These are phyloP conservation scores for Graphium sp. DNA, from an alignment of 2,329 filamentous ascomycete species.

Conservation along the genomic window DNA sequence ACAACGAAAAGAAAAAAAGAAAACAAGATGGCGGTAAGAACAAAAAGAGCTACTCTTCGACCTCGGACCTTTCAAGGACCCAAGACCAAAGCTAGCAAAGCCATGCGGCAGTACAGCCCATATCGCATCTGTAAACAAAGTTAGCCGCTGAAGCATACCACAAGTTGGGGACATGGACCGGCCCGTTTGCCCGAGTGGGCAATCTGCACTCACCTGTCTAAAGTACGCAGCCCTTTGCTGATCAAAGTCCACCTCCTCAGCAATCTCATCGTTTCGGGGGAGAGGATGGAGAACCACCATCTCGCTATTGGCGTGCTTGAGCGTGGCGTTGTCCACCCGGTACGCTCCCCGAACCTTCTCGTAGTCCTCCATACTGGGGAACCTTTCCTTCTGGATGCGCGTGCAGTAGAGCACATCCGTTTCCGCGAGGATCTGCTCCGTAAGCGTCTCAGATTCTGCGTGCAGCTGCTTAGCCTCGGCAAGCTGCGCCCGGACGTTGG, in stretches of 20 bases:
- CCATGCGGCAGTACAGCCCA: constrained; percentile 96
- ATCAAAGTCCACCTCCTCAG: constrained; percentile 94
- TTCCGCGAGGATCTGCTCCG: constrained; percentile 67
- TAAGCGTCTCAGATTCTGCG: constrained; percentile 60
- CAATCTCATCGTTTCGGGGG: constrained; percentile 83
- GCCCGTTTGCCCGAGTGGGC: background rate
- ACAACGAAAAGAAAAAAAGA: constrained; percentile 6
- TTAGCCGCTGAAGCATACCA: constrained; percentile 19
- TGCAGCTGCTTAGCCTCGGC: constrained; percentile 59
- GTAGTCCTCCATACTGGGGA: constrained; percentile 65
- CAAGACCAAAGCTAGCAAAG: constrained; percentile 86
- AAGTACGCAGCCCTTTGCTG: constrained; percentile 94
- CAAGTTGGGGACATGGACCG: too few relatives aligned
- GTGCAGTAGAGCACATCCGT: constrained; percentile 96
- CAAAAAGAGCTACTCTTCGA: background rate
- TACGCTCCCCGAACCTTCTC: constrained; percentile 79
- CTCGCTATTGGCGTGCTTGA: constrained; percentile 80
- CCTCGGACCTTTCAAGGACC: constrained; percentile 8
- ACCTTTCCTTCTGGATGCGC: constrained; percentile 89
- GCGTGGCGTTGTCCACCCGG: constrained; percentile 74
- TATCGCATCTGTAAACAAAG: constrained; percentile 64
- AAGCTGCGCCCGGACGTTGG: constrained; percentile 56
- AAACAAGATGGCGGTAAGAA: constrained; percentile 2
- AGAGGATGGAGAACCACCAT: constrained; percentile 95
- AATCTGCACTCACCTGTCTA: constrained; percentile 74